Conservation (phyloP, 352 stramenopile species). For the Phytophthora idaei region DNA sequence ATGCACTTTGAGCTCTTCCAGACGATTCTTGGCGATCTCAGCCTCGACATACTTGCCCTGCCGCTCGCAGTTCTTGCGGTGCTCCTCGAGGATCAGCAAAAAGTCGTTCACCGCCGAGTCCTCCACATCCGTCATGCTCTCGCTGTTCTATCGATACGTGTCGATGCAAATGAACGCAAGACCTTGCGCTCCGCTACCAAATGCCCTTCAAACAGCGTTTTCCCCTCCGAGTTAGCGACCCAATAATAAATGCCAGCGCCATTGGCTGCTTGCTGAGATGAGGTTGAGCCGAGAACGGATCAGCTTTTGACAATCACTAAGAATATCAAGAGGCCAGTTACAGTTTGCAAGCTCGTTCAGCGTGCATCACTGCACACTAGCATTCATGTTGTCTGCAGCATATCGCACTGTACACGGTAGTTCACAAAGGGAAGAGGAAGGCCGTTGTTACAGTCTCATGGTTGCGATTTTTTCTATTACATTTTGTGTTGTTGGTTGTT, state of each 20-base stretch:
- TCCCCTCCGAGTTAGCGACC: background rate
- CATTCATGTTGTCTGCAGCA: no score
- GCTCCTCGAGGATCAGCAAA: conserved; percentile 92
- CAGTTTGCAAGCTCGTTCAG: no score
- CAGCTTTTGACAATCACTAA: background rate
- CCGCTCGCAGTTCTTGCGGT: conserved; percentile 96
- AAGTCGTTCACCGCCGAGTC: conserved; percentile 88
- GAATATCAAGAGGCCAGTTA: conserved; percentile 6
- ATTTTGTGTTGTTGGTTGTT: conserved; percentile 21
- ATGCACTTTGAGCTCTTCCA: conserved; percentile 97
- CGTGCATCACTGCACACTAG: no score
- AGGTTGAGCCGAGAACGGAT: conserved; percentile 5
- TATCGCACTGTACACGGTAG: no score
- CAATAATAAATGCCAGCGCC: conserved; percentile 16
- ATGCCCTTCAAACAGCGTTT: no score
- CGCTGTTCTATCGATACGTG: conserved; percentile 6
- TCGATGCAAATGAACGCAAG: conserved; percentile 7
- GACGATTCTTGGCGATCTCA: conserved; percentile 96
- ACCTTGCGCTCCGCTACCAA: no score
- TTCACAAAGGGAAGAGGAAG: background rate
- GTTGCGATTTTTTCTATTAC: conserved; percentile 33
- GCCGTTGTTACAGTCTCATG: background rate
- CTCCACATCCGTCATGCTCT: conserved; percentile 62
- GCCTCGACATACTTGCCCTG: conserved; percentile 98
- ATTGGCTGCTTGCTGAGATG: background rate